Evolutionary conservation across 345 rosid genomes (phyloP), one percentile per base, ranked within the genome.

Genomic region (Mercurialis annua): DNA sequence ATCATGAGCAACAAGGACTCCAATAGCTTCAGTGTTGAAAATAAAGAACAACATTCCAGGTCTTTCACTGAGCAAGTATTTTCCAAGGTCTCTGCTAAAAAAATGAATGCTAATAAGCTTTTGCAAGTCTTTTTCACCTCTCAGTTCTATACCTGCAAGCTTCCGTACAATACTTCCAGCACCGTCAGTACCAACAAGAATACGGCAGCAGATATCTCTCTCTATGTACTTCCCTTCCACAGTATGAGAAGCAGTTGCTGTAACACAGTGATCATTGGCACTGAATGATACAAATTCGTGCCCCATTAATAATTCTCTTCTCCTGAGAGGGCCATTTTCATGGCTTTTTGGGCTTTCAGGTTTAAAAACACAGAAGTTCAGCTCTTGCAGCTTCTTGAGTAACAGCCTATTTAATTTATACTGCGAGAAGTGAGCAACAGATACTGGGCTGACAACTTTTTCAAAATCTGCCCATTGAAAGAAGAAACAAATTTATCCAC

Each of bases 1-100:
- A 81, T 91, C 97, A 81, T 93, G 97, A 59, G 95, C 99, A 82
- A 93, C 96, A 59, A 91, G 85, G 68, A 87, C 96, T 40, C 99
- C 99, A 56, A 89, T 91, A 46, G 86, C 97, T 75, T 84, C 84
- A 14, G 89, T 84, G 77, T 91, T 93, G 84, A 90, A 91, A 77
- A 91, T 79, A 74, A 91, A 94, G 80, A 89, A 94, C 33, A 94
- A 74, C 99, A 89, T 89, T 66, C 95, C 96, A 59, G 97, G 96
- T 75, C 85, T 88, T 81, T 74, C 81, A 31, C 76, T 76, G 46
- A 84, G 81, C 71, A 94, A 80, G 80, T 81, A 87, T 56, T 72
- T 68, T 18, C 95, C 97, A 18, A 89, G 96, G 72, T 86, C 87
- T 71, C 59, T 84, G 87, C 99, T 89, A 63, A 81, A 77, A 71